Percentiles rank a stretch among this genome's conserved stretches.
These are phyloP conservation scores for Babesia ovis DNA, from an alignment of 169 alveolate species.

Conservation along the genomic window DNA sequence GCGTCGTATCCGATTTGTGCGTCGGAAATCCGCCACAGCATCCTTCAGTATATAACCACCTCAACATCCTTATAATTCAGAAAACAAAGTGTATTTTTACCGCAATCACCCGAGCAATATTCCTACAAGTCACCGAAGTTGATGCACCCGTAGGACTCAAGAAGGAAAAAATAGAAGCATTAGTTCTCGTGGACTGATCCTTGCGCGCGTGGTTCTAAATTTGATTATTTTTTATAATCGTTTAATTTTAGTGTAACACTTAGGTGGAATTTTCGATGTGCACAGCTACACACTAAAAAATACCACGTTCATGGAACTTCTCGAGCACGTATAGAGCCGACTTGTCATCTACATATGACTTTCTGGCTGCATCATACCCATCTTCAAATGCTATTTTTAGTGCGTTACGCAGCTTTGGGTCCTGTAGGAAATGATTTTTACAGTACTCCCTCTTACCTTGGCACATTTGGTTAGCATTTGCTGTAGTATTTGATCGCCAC, in stretches of 20 bases:
- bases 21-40: neutral
- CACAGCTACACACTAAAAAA: conserved; percentile 1
- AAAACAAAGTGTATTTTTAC: too few relatives aligned
- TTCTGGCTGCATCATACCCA: conserved; percentile 56
- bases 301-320: conserved; percentile 51
- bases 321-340: conserved; percentile 48
- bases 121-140: neutral
- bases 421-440: conserved; percentile 8
- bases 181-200: too few relatives aligned
- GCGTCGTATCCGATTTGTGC: neutral
- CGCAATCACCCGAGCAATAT: neutral
- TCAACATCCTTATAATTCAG: neutral
- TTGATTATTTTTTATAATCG: too few relatives aligned
- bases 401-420: conserved; percentile 32
- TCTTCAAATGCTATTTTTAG: conserved; percentile 24
- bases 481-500: conserved; percentile 20
- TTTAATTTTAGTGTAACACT: too few relatives aligned
- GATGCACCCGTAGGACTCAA: neutral
- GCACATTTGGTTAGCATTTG: conserved; percentile 34
- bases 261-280: too few relatives aligned
- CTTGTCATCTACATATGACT: conserved; percentile 8
- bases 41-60: neutral
- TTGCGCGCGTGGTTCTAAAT: too few relatives aligned
- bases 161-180: neutral
- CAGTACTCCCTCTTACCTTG: conserved; percentile 17